A percentile compares a stretch with the other conserved stretches of the same genome.
Conservation (phyloP, 2,329 filamentous ascomycete genomes). For the Cytospora piceicola region DNA sequence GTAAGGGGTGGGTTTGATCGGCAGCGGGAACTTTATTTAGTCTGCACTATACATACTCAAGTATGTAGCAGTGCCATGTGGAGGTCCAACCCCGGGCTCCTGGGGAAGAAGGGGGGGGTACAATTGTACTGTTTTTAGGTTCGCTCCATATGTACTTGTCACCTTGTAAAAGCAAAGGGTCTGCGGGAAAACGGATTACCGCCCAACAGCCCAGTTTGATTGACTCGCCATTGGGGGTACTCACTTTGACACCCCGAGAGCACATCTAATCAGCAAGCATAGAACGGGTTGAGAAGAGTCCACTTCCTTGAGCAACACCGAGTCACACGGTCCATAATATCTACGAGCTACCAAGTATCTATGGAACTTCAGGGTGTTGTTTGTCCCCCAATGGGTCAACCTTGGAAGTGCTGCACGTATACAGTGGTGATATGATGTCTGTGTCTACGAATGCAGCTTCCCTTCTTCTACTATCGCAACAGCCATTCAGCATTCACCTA, state of each 20-base stretch:
- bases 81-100: background rate
- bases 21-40: background rate
- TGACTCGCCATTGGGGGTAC: too few species aligned
- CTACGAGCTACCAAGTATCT: background rate
- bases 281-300: background rate
- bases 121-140: too few species aligned
- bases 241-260: background rate
- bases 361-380: background rate
- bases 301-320: background rate
- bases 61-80: background rate
- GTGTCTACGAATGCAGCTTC: background rate
- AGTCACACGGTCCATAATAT: slow-evolving; percentile 1
- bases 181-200: background rate
- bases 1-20: background rate
- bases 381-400: background rate
- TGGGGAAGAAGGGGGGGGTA: background rate
- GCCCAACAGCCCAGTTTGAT: too few species aligned
- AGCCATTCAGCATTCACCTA: background rate
- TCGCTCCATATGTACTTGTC: background rate
- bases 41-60: background rate
- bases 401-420: background rate
- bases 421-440: background rate
- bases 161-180: background rate
- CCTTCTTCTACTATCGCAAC: background rate
- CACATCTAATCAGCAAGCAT: background rate